phyloP scores from a whole-genome alignment of 192 early-diverging fungal genomes.

The Coemansia sp. region DNA sequence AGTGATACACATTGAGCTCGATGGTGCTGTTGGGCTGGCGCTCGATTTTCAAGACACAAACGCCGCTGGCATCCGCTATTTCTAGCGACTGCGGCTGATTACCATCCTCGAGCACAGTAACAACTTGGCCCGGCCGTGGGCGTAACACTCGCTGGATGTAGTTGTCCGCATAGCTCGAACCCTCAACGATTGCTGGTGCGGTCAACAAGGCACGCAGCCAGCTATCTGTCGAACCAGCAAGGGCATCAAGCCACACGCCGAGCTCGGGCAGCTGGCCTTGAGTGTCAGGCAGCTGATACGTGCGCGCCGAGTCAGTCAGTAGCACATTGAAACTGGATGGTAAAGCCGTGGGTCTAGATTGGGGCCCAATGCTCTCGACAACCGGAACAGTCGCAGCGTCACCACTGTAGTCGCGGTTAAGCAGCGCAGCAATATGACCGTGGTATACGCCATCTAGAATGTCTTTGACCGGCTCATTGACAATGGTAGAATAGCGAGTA shows the following conservation, averaged over 20 bases:
- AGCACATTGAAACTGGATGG: not conserved
- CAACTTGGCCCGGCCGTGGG: conserved; percentile 57
- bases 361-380: conserved; percentile 66
- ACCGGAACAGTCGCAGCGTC: conserved; percentile 63
- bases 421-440: conserved; percentile 73
- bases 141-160: conserved; percentile 59
- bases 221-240: conserved; percentile 64
- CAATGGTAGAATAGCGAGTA: conserved; percentile 66
- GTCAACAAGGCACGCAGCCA: conserved; percentile 84
- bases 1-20: not conserved
- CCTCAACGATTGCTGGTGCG: conserved; percentile 70
- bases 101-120: not conserved
- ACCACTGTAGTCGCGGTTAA: conserved; percentile 67
- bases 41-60: not conserved
- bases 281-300: not conserved
- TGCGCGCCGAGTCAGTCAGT: not conserved
- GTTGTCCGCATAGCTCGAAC: conserved; percentile 61
- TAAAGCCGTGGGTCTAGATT: not conserved
- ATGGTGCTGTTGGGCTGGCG: not conserved
- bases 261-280: conserved; percentile 10
- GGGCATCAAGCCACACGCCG: conserved; percentile 62
- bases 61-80: conserved; percentile 17
- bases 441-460: conserved; percentile 83
- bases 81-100: not conserved
- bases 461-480: conserved; percentile 82